A percentile compares a stretch with the other conserved stretches of the same genome.
Conservation (phyloP, 2,329 filamentous ascomycete species). For the Hymenoscyphus repandus region DNA sequence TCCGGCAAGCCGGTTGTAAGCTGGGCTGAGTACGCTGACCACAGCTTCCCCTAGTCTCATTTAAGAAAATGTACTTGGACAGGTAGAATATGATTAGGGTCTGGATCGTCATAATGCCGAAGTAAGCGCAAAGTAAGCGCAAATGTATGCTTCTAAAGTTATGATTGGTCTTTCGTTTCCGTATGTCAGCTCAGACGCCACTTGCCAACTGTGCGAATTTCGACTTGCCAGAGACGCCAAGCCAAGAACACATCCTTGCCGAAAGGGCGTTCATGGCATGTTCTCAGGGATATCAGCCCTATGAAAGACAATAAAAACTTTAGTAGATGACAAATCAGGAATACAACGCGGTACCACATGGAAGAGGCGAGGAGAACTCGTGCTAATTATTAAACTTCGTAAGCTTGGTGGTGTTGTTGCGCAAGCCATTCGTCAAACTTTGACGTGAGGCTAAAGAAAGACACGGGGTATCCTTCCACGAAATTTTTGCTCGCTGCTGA, state of each 20-base stretch:
- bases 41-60: not conserved
- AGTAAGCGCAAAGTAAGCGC: constrained; percentile 1
- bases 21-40: not conserved
- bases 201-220: not conserved
- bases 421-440: no score
- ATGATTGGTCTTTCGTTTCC: not conserved
- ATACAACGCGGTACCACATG: no score
- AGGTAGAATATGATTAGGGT: not conserved
- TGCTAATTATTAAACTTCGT: no score
- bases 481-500: no score
- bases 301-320: no score
- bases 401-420: no score
- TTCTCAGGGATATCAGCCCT: no score
- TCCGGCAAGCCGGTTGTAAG: not conserved
- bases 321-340: no score
- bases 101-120: not conserved
- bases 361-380: no score
- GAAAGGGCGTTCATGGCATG: not conserved
- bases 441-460: no score
- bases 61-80: not conserved
- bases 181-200: not conserved
- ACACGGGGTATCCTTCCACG: no score
- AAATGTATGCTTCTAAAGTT: not conserved
- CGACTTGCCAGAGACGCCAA: not conserved
- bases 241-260: not conserved